These are phyloP conservation scores for Boletus subparvulus DNA, from an alignment of 768 basidiomycete genomes.

Conservation along the genomic window DNA sequence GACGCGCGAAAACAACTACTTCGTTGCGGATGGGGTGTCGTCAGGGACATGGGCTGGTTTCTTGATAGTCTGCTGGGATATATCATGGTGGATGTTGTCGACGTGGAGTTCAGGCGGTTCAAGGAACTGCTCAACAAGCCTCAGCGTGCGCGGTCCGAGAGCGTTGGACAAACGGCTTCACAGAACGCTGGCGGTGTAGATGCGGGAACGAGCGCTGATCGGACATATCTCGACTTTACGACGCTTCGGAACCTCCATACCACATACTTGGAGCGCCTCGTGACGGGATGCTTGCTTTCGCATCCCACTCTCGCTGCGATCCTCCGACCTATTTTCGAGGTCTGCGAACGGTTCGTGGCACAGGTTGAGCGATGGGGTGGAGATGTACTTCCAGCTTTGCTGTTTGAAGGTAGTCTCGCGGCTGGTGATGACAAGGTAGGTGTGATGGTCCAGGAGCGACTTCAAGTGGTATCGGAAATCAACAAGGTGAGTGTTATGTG, in stretches of 20 bases:
- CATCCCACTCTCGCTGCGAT: constrained; percentile 60
- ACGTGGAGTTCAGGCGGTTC: constrained; percentile 74
- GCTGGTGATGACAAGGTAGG: constrained; percentile 59
- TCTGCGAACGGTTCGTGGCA: constrained; percentile 84
- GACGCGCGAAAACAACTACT: constrained; percentile 62
- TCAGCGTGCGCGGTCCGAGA: constrained; percentile 21
- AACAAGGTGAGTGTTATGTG: constrained; percentile 53
- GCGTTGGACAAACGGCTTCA: constrained; percentile 9
- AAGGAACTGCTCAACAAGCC: constrained; percentile 52
- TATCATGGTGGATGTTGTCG: constrained; percentile 88
- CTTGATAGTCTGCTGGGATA: constrained; percentile 81
- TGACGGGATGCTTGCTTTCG: constrained; percentile 76
- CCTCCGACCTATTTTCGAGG: constrained; percentile 71
- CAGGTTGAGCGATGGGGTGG: constrained; percentile 92
- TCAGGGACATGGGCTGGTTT: constrained; percentile 90
- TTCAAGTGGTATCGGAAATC: constrained; percentile 67
- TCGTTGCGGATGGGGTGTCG: constrained; percentile 83
- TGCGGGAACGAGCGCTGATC: constrained; percentile 23
- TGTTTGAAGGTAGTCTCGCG: constrained; percentile 76
- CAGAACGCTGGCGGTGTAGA: constrained; percentile 12
- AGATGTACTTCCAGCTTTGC: constrained; percentile 78
- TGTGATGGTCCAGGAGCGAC: constrained; percentile 68
- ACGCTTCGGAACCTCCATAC: constrained; percentile 81
- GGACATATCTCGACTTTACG: constrained; percentile 71
- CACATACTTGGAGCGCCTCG: constrained; percentile 74